Conservation (phyloP, 1,139 yeast species). For the Nakaseomyces kungkrabaensis region DNA sequence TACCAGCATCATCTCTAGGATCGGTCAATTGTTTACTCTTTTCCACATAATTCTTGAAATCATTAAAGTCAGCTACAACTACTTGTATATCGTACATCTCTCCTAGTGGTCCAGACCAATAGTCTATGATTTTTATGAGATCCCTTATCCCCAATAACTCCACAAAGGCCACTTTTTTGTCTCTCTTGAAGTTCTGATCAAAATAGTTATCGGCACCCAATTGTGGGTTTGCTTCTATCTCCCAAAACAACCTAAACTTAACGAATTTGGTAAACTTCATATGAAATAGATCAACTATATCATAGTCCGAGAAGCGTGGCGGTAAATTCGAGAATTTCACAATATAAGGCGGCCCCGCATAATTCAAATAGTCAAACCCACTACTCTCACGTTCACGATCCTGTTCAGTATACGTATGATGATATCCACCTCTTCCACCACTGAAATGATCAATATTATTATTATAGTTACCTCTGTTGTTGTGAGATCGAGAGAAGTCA, state of each 20-base stretch:
- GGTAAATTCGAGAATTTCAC: conserved; percentile 47
- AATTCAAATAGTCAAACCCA: conserved; percentile 5
- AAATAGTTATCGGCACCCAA: conserved; percentile 20
- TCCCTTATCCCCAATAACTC: conserved; percentile 42
- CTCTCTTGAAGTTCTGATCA: conserved; percentile 27
- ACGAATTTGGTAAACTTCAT: conserved; percentile 30
- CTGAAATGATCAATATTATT: neutral
- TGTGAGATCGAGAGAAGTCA: neutral
- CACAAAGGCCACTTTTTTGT: conserved; percentile 50
- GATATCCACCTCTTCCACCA: conserved; percentile 2
- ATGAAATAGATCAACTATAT: conserved; percentile 31
- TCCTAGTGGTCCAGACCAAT: conserved; percentile 23
- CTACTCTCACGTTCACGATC: conserved; percentile 4
- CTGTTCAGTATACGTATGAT: neutral
- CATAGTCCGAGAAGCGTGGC: conserved; percentile 28
- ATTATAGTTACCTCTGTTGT: neutral
- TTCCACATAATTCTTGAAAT: conserved; percentile 25
- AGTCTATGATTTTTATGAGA: conserved; percentile 32
- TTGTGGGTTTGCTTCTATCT: conserved; percentile 27
- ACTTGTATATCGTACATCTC: conserved; percentile 22
- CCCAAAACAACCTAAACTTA: conserved; percentile 35
- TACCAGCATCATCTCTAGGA: conserved; percentile 20
- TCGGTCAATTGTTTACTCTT: conserved; percentile 19
- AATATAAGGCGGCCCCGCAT: conserved; percentile 43
- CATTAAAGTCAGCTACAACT: conserved; percentile 23